These are phyloP conservation scores for Pistacia atlantica DNA, from an alignment of 345 rosid species.

Conservation along the genomic window DNA sequence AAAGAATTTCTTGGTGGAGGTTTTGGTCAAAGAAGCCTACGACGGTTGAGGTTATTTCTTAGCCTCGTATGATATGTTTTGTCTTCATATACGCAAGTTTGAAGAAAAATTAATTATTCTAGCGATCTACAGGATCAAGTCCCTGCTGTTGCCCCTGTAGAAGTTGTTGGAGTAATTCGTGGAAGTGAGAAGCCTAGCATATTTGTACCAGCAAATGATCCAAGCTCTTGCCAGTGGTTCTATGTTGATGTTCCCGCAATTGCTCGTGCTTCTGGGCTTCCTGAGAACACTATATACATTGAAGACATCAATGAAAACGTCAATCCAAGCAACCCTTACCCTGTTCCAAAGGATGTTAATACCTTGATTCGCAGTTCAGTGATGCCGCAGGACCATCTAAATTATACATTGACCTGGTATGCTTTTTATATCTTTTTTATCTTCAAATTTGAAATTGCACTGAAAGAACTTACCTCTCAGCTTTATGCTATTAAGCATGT, in stretches of 20 bases:
- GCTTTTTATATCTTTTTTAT: slow-evolving; percentile 9
- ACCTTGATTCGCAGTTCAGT: slow-evolving; percentile 87
- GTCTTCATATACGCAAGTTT: slow-evolving; percentile 1
- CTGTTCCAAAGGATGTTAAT: slow-evolving; percentile 83
- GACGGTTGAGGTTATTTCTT: slow-evolving; percentile 48
- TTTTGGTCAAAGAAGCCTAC: slow-evolving; percentile 64
- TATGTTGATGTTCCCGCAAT: slow-evolving; percentile 81
- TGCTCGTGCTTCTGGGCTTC: slow-evolving; percentile 67
- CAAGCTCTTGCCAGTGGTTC: slow-evolving; percentile 81
- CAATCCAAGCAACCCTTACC: slow-evolving; percentile 77
- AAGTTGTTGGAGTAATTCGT: slow-evolving; percentile 87
- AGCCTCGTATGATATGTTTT: slow-evolving; percentile 20
- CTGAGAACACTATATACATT: slow-evolving; percentile 65
- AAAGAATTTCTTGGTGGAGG: slow-evolving; percentile 61
- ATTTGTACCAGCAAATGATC: slow-evolving; percentile 90
- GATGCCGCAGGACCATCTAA: slow-evolving; percentile 98
- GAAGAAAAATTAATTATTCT: slow-evolving; percentile 18
- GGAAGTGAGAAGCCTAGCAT: slow-evolving; percentile 92
- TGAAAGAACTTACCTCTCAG: not conserved
- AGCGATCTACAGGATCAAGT: slow-evolving; percentile 43
- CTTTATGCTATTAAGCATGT: not conserved
- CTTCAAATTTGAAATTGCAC: not conserved
- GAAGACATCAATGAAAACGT: slow-evolving; percentile 76
- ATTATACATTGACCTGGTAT: slow-evolving; percentile 90
- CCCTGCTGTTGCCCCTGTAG: slow-evolving; percentile 43